Evolutionary conservation across 352 stramenopile species (phyloP).

Genomic region (Phytophthora cryptogea): DNA sequence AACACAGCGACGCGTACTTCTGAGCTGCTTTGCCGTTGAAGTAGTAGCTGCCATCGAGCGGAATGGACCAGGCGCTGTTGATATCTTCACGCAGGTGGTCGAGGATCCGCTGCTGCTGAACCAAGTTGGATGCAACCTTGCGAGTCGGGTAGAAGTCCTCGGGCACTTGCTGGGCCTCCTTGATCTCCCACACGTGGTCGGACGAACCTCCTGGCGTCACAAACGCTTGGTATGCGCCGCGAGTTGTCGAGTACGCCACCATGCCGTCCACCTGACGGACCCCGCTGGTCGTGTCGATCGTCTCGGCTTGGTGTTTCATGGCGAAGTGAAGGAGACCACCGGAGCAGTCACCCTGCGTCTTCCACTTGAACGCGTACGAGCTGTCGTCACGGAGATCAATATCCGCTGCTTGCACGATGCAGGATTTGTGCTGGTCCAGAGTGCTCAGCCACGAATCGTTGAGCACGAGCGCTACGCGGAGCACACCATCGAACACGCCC

Average conservation of each 20-base stretch:
- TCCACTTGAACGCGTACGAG: constrained; percentile 59
- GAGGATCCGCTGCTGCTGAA: constrained; percentile 43
- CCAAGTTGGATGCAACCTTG: constrained; percentile 33
- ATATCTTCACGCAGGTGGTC: constrained; percentile 52
- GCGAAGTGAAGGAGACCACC: constrained; percentile 63
- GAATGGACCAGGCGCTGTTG: constrained; percentile 47
- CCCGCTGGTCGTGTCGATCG: constrained; percentile 39
- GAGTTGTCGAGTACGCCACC: constrained; percentile 54
- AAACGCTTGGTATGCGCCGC: constrained; percentile 51
- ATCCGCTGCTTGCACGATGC: constrained; percentile 45
- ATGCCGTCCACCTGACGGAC: constrained; percentile 41
- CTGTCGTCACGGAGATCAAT: constrained; percentile 52
- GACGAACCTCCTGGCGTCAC: constrained; percentile 29
- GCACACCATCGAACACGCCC: constrained; percentile 45
- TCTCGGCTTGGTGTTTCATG: constrained; percentile 55
- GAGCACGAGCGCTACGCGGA: constrained; percentile 50
- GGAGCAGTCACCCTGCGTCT: constrained; percentile 57
- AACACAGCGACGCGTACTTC: constrained; percentile 64
- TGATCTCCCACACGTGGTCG: constrained; percentile 46
- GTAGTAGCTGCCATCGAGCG: constrained; percentile 63
- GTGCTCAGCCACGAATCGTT: constrained; percentile 41
- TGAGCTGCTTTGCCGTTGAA: constrained; percentile 67
- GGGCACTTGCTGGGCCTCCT: constrained; percentile 43
- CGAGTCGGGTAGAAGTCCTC: constrained; percentile 54
- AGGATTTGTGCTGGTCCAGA: constrained; percentile 56